Percentiles rank a stretch among this genome's conserved stretches.
Evolutionary conservation across 2,329 filamentous ascomycete species (phyloP).

Genomic region (Albifimbria verrucaria): DNA sequence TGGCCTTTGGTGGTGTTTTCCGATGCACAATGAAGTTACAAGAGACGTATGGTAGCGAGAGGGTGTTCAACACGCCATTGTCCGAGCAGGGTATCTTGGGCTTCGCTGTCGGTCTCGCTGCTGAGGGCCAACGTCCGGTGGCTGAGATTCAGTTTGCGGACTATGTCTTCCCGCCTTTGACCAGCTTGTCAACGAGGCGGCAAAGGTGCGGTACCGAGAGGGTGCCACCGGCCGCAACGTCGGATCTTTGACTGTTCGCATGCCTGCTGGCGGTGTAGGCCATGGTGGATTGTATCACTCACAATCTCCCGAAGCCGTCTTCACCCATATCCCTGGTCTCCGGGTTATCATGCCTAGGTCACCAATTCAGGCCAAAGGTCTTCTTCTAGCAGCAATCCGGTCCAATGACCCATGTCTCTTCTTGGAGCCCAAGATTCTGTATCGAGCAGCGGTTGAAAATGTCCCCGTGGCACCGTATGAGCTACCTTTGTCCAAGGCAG

Average conservation of each 20-base stretch:
- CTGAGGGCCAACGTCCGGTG: constrained; percentile 87
- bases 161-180: constrained; percentile 92
- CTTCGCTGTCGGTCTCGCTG: constrained; percentile 86
- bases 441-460: constrained; percentile 87
- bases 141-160: constrained; percentile 97
- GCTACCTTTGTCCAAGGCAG: constrained; percentile 82
- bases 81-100: constrained; percentile 93
- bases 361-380: constrained; percentile 82
- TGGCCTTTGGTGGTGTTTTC: constrained; percentile 96
- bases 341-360: constrained; percentile 84
- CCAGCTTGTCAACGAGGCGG: constrained; percentile 89
- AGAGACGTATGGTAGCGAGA: constrained; percentile 79
- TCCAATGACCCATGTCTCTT: constrained; percentile 86
- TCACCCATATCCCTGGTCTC: constrained; percentile 82
- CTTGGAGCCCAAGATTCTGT: constrained; percentile 91
- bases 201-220: constrained; percentile 80
- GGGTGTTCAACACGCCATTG: constrained; percentile 95
- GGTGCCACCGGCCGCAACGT: constrained; percentile 55
- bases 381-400: constrained; percentile 73
- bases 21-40: constrained; percentile 88
- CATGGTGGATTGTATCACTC: constrained; percentile 87
- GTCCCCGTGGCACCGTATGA: constrained; percentile 78
- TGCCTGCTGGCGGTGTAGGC: constrained; percentile 87
- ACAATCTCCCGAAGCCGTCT: constrained; percentile 84
- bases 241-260: constrained; percentile 80